Evolutionary conservation across 2,329 filamentous ascomycete species (phyloP).

Genomic region (Aspergillus ruber): DNA sequence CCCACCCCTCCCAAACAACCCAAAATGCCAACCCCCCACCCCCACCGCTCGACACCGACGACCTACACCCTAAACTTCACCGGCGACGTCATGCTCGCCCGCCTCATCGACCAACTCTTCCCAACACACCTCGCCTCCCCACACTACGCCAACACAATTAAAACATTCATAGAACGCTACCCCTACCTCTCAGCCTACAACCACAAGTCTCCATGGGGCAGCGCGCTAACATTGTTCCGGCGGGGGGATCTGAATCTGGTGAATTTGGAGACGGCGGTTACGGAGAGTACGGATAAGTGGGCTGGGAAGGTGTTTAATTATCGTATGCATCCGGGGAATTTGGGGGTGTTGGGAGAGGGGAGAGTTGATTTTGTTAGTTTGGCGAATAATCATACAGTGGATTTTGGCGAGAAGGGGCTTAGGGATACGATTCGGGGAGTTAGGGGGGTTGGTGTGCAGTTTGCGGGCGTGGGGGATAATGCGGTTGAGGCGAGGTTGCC

Average conservation of each 20-base stretch:
- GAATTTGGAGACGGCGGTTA: conserved; percentile 36
- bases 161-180: conserved; percentile 12
- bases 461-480: conserved; percentile 28
- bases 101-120: conserved; percentile 36
- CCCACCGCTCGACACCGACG: not conserved
- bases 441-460: conserved; percentile 17
- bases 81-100: conserved; percentile 39
- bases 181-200: conserved; percentile 20
- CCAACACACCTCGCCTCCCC: conserved; percentile 26
- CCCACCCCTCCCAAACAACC: not conserved
- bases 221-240: conserved; percentile 25
- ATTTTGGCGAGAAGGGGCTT: conserved; percentile 29
- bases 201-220: conserved; percentile 29
- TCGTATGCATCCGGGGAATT: conserved; percentile 35
- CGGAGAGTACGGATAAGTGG: conserved; percentile 26
- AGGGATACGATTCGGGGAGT: conserved; percentile 29
- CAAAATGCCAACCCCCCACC: conserved; percentile 2
- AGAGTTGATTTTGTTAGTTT: conserved; percentile 28
- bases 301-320: conserved; percentile 37
- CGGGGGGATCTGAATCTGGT: conserved; percentile 30
- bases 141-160: conserved; percentile 16
- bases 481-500: conserved; percentile 23
- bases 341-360: conserved; percentile 24
- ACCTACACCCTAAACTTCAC: conserved; percentile 25
- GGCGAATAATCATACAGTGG: conserved; percentile 37